Conservation (phyloP, 1,139 yeast genomes). For the Pneumocystis wakefieldiae region DNA sequence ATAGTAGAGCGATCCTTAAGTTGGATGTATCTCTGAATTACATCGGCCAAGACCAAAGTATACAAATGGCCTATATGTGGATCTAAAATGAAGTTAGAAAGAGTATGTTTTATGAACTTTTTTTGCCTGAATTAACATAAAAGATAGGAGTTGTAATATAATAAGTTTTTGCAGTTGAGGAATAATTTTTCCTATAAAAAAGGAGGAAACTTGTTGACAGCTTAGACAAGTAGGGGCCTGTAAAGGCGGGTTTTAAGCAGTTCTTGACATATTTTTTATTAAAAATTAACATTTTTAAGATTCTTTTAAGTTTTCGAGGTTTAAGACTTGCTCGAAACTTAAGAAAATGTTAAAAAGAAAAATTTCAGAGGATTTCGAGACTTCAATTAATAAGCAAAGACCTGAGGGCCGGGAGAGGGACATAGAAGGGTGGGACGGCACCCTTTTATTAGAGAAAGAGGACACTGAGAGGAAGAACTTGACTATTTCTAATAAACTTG, state of each 20-base stretch:
- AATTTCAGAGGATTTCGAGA: not conserved
- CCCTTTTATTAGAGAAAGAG: not conserved
- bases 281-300: not conserved
- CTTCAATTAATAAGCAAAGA: not conserved
- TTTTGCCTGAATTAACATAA: slow-evolving; percentile 72
- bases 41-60: slow-evolving; percentile 73
- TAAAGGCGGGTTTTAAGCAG: too few relatives aligned
- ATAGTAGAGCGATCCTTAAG: slow-evolving; percentile 32
- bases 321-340: not conserved
- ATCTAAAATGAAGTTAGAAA: slow-evolving; percentile 18
- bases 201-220: too few relatives aligned
- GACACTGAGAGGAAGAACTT: not conserved
- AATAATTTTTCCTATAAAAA: not conserved
- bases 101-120: too few relatives aligned
- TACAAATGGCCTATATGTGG: slow-evolving; percentile 94
- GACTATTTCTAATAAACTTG: not conserved
- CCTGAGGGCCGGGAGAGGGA: not conserved
- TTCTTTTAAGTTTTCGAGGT: not conserved
- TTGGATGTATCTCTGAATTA: slow-evolving; percentile 55
- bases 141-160: slow-evolving; percentile 86
- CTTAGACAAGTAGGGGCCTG: not conserved
- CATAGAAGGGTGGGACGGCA: not conserved
- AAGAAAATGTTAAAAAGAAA: not conserved
- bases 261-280: not conserved
- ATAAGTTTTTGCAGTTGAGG: slow-evolving; percentile 17